Conservation (phyloP, 2,329 filamentous ascomycete species). For the Aspergillus eucalypticola region DNA sequence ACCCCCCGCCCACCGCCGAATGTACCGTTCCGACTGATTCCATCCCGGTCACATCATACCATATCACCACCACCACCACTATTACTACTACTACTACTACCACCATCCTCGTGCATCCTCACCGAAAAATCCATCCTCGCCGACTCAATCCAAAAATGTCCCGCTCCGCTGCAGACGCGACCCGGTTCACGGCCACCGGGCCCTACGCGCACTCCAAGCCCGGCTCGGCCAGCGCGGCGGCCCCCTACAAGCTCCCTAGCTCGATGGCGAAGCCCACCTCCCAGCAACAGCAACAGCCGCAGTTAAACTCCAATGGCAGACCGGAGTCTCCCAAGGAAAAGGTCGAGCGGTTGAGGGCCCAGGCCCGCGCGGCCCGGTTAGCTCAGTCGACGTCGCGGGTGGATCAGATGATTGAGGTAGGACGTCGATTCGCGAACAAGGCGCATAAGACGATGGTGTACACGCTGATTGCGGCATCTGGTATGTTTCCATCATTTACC, state of each 20-base stretch:
- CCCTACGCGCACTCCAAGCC: constrained; percentile 50
- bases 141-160: constrained; percentile 38
- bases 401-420: constrained; percentile 56
- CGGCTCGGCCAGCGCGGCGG: constrained; percentile 18
- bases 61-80: neutral
- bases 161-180: constrained; percentile 52
- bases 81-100: neutral
- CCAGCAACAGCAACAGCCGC: constrained; percentile 16
- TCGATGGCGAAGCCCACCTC: constrained; percentile 23
- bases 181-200: constrained; percentile 53
- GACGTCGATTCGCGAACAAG: constrained; percentile 60
- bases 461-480: constrained; percentile 62
- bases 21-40: constrained; percentile 1
- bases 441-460: constrained; percentile 62
- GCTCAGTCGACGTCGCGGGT: constrained; percentile 58
- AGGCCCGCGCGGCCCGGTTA: constrained; percentile 66
- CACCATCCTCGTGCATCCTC: neutral
- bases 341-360: constrained; percentile 67
- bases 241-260: constrained; percentile 36
- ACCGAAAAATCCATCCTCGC: neutral
- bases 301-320: constrained; percentile 27
- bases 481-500: constrained; percentile 41
- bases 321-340: constrained; percentile 68
- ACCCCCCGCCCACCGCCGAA: neutral
- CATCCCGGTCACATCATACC: neutral